Evolutionary conservation across 257 asterid genomes (phyloP).

Genomic region (Vinca minor): DNA sequence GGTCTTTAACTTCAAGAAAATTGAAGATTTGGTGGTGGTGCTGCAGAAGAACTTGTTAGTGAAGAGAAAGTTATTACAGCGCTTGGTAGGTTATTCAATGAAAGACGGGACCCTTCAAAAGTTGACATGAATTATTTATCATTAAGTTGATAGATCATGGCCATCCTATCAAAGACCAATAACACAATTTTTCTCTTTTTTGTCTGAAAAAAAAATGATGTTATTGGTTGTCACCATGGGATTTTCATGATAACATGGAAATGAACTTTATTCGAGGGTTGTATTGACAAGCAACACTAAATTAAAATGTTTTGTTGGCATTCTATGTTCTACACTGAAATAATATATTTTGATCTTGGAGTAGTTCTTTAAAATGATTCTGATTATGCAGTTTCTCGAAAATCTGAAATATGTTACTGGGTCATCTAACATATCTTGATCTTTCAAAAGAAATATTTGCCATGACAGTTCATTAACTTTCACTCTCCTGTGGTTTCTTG

Average conservation of each 20-base stretch:
- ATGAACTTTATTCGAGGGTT: not conserved
- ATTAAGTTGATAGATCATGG: not conserved
- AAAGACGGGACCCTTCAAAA: not conserved
- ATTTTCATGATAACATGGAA: not conserved
- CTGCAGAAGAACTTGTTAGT: too few species aligned
- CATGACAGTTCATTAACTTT: not conserved
- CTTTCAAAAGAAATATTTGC: not conserved
- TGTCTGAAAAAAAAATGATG: too few species aligned
- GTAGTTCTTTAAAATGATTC: not conserved
- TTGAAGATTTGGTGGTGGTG: not conserved
- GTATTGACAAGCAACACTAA: not conserved
- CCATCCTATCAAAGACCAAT: not conserved
- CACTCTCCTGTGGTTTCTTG: not conserved
- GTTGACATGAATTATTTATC: not conserved
- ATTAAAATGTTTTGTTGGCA: not conserved
- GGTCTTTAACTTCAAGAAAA: not conserved
- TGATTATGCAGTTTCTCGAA: not conserved
- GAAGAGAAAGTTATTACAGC: not conserved
- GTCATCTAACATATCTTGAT: not conserved
- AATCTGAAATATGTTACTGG: not conserved
- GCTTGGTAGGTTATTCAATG: not conserved
- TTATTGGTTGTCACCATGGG: too few species aligned
- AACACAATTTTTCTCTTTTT: too few species aligned
- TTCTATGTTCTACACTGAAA: not conserved
- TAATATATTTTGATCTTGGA: not conserved